phyloP scores from a whole-genome alignment of 768 basidiomycete species.

The Leccinum boreale region DNA sequence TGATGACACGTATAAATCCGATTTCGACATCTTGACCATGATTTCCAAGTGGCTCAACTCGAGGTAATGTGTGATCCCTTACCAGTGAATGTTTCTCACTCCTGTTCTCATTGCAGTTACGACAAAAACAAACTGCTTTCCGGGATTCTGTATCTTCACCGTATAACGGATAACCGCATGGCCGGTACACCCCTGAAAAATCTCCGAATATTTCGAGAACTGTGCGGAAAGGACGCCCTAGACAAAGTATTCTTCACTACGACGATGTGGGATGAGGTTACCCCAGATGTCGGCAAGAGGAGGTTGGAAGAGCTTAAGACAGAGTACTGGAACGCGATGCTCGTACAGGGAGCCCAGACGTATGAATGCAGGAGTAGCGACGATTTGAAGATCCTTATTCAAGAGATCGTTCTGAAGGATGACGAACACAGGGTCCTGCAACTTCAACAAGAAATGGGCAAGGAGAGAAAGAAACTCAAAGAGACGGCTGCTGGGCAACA shows the following conservation, averaged over 20 bases:
- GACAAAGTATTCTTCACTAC: slow-evolving; percentile 34
- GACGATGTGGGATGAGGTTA: slow-evolving; percentile 13
- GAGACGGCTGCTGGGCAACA: neutral
- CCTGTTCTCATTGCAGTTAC: slow-evolving; percentile 2
- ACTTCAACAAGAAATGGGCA: neutral
- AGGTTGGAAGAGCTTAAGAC: slow-evolving; percentile 3
- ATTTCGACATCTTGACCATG: slow-evolving; percentile 7
- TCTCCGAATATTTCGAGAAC: slow-evolving; percentile 29
- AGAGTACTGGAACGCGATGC: neutral
- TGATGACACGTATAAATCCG: slow-evolving; percentile 17
- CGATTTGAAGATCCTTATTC: neutral
- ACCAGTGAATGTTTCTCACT: neutral
- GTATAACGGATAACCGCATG: slow-evolving; percentile 39
- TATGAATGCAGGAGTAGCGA: neutral
- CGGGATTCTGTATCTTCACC: slow-evolving; percentile 39
- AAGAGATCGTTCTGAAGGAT: neutral
- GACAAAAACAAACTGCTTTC: slow-evolving; percentile 18
- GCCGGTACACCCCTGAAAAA: slow-evolving; percentile 32
- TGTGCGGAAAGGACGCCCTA: slow-evolving; percentile 30
- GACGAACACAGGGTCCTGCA: neutral
- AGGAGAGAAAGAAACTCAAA: neutral
- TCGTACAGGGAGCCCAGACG: slow-evolving; percentile 5
- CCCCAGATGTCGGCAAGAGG: slow-evolving; percentile 29
- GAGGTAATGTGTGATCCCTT: slow-evolving; percentile 3
- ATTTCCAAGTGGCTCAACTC: slow-evolving; percentile 16